Percentiles rank a stretch among this genome's conserved stretches.
phyloP scores from a whole-genome alignment of 2,329 filamentous ascomycete species.

The Septoria linicola region DNA sequence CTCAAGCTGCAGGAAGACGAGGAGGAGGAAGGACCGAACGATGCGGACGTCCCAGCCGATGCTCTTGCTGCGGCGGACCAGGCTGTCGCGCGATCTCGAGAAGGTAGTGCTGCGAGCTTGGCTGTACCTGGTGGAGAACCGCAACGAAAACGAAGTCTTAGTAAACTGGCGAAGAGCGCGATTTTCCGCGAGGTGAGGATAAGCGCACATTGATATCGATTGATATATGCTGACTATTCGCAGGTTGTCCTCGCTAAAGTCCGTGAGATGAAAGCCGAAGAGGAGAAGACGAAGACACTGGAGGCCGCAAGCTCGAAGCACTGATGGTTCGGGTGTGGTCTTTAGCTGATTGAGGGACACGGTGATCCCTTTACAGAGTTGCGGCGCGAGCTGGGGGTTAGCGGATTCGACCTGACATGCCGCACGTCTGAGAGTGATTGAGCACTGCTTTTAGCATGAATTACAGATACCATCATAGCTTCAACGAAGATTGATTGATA shows the following conservation, averaged over 20 bases:
- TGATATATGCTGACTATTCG: slow-evolving; percentile 14
- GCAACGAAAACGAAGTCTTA: slow-evolving; percentile 53
- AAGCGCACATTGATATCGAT: neutral
- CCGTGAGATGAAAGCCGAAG: slow-evolving; percentile 82
- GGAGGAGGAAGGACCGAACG: slow-evolving; percentile 63
- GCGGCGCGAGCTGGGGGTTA: no score
- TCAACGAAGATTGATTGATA: neutral
- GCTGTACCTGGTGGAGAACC: slow-evolving; percentile 29
- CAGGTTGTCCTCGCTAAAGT: slow-evolving; percentile 79
- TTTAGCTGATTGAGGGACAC: no score
- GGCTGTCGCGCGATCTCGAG: slow-evolving; percentile 26
- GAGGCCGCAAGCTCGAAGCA: slow-evolving; percentile 22
- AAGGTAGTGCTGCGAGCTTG: slow-evolving; percentile 20
- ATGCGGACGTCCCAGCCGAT: slow-evolving; percentile 62
- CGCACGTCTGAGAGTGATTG: no score
- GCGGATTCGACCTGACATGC: no score
- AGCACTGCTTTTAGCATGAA: neutral
- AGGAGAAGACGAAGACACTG: slow-evolving; percentile 53
- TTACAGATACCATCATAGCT: neutral
- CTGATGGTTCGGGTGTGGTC: neutral
- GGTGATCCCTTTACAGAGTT: no score
- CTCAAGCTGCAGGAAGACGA: slow-evolving; percentile 94
- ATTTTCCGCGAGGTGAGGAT: slow-evolving; percentile 81
- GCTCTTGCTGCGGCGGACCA: slow-evolving; percentile 56
- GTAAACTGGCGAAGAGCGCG: slow-evolving; percentile 61